Percentiles rank a stretch among this genome's conserved stretches.
Conservation (phyloP, 352 stramenopile genomes). For the Globisporangium apiculatum region DNA sequence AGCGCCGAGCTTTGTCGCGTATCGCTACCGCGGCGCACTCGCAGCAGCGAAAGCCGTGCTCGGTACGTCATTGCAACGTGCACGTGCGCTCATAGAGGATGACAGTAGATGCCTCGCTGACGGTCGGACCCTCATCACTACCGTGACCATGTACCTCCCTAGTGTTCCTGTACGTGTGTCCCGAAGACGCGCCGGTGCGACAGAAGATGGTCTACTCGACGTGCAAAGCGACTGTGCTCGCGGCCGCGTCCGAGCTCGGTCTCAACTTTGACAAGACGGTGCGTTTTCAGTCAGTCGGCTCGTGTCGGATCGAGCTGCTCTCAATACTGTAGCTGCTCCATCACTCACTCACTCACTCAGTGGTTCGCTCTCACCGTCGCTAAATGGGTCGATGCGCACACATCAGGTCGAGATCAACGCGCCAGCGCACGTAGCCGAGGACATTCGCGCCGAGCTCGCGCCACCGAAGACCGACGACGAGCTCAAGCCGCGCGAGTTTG, state of each 20-base stretch:
- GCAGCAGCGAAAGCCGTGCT: constrained; percentile 22
- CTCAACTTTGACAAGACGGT: constrained; percentile 73
- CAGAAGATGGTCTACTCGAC: constrained; percentile 91
- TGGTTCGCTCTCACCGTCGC: too few relatives aligned
- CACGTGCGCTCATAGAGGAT: background rate
- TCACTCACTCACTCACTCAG: too few relatives aligned
- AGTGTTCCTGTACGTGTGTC: constrained; percentile 90
- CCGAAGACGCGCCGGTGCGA: constrained; percentile 77
- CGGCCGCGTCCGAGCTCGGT: constrained; percentile 47
- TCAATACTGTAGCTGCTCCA: too few relatives aligned
- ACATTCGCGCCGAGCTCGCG: constrained; percentile 55
- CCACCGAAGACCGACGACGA: constrained; percentile 55
- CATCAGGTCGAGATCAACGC: constrained; percentile 73
- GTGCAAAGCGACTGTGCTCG: constrained; percentile 80
- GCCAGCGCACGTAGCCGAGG: constrained; percentile 38
- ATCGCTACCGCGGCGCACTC: constrained; percentile 48
- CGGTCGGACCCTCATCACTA: background rate
- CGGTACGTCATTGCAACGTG: constrained; percentile 16
- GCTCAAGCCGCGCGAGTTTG: constrained; percentile 59
- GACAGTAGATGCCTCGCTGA: background rate
- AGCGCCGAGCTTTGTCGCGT: constrained; percentile 70
- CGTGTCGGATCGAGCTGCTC: background rate
- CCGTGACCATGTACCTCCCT: too few relatives aligned
- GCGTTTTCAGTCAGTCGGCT: background rate
- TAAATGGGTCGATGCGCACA: too few relatives aligned